A percentile compares a stretch with the other conserved stretches of the same genome.
Evolutionary conservation across 1,284 basidiomycete species (phyloP).

Genomic region (Hymenochaete sp.): DNA sequence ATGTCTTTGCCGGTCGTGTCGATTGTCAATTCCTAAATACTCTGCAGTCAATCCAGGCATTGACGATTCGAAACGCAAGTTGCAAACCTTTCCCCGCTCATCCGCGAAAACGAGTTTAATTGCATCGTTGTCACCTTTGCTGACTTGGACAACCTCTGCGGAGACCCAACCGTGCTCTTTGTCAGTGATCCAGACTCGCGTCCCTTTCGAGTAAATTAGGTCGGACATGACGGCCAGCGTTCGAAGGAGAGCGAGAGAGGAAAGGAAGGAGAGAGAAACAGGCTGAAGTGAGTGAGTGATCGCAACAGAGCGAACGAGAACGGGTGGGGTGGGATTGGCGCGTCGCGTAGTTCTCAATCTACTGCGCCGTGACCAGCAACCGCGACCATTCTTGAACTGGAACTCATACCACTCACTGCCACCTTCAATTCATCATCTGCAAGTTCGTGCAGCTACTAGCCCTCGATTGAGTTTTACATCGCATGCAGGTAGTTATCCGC

Average conservation of each 20-base stretch:
- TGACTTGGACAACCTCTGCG: constrained; percentile 67
- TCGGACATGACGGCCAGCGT: constrained; percentile 52
- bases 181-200: constrained; percentile 84
- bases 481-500: too few relatives aligned
- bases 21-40: constrained; percentile 61
- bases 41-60: constrained; percentile 9
- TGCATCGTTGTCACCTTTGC: constrained; percentile 53
- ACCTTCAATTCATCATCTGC: background rate
- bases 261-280: constrained; percentile 2
- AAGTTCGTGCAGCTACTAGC: too few relatives aligned
- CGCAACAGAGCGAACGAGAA: background rate
- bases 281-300: background rate
- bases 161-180: constrained; percentile 90
- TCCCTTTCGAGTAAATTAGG: constrained; percentile 80
- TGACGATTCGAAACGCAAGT: constrained; percentile 16
- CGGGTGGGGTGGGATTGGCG: background rate
- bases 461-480: too few relatives aligned
- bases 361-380: too few relatives aligned
- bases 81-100: constrained; percentile 74
- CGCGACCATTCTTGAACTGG: too few relatives aligned
- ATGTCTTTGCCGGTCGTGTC: constrained; percentile 74
- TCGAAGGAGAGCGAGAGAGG: too few relatives aligned
- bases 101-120: constrained; percentile 77
- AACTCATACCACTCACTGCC: background rate
- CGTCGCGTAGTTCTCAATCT: background rate